Conservation (phyloP, 2,329 filamentous ascomycete species). For the Periconia macrospinosa region DNA sequence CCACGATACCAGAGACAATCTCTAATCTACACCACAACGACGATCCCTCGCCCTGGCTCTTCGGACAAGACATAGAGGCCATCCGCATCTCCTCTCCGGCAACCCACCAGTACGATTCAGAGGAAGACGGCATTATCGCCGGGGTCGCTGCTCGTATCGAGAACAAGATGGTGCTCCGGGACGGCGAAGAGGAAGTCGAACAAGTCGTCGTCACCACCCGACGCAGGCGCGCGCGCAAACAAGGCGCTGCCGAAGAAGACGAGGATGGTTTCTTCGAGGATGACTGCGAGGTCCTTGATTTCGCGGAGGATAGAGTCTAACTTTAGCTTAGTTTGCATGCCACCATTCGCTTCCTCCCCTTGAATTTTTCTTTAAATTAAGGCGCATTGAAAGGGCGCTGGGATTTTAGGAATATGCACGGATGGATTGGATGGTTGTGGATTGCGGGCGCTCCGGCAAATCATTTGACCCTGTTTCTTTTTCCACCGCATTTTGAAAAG, state of each 20-base stretch:
- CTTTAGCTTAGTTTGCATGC: not conserved
- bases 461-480: constrained; percentile 1
- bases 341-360: not conserved
- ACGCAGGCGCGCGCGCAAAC: constrained; percentile 60
- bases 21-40: constrained; percentile 38
- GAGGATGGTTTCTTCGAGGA: constrained; percentile 83
- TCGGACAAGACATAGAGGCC: constrained; percentile 54
- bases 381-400: constrained; percentile 1
- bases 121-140: constrained; percentile 52
- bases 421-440: not conserved
- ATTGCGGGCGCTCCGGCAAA: constrained; percentile 5
- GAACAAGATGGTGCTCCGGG: constrained; percentile 52
- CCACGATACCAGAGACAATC: constrained; percentile 18
- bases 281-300: constrained; percentile 88
- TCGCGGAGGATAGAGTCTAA: constrained; percentile 64
- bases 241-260: constrained; percentile 58
- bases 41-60: constrained; percentile 52
- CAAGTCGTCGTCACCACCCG: constrained; percentile 83
- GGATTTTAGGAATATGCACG: too few species aligned
- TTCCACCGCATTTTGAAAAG: not conserved
- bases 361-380: not conserved
- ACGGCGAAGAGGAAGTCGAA: constrained; percentile 64
- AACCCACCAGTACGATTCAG: constrained; percentile 37
- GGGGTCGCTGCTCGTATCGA: constrained; percentile 47
- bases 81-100: constrained; percentile 49